These are phyloP conservation scores for Tritrichomonas foetus DNA, from an alignment of 208 protist species.

Conservation along the genomic window DNA sequence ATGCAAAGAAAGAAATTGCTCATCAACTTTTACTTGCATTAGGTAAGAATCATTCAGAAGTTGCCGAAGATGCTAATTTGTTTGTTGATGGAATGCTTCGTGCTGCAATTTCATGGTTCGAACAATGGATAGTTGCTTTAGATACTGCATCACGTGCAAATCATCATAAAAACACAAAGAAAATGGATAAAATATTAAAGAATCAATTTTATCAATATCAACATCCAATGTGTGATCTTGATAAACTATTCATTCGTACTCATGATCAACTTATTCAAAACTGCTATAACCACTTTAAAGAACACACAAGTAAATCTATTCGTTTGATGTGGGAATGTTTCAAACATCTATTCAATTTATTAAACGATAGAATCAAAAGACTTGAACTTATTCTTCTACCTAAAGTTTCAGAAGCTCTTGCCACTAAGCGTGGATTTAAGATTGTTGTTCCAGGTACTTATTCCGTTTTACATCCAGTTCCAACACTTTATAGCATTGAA, in stretches of 20 bases:
- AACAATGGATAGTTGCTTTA: not conserved
- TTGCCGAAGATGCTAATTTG: not conserved
- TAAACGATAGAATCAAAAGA: not conserved
- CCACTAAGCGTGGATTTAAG: constrained; percentile 10
- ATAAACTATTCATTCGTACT: not conserved
- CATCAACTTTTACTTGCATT: not conserved
- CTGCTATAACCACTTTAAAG: not conserved
- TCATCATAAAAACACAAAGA: not conserved
- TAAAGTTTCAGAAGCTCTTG: not conserved
- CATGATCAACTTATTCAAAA: not conserved
- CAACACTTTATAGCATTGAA: not conserved
- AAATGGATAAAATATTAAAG: not conserved
- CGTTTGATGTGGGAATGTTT: constrained; percentile 4
- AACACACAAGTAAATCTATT: not conserved
- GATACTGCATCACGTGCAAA: not conserved
- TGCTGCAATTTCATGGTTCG: constrained; percentile 2
- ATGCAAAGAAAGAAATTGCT: not conserved
- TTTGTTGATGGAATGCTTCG: not conserved
- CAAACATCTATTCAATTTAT: not conserved
- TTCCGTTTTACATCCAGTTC: not conserved
- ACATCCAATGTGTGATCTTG: not conserved
- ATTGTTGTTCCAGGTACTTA: constrained; percentile 4
- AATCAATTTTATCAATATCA: not conserved
- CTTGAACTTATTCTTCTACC: not conserved
- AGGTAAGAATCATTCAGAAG: not conserved